A percentile compares a stretch with the other conserved stretches of the same genome.
Evolutionary conservation across 345 rosid species (phyloP).

Genomic region (Lumnitzera littorea): DNA sequence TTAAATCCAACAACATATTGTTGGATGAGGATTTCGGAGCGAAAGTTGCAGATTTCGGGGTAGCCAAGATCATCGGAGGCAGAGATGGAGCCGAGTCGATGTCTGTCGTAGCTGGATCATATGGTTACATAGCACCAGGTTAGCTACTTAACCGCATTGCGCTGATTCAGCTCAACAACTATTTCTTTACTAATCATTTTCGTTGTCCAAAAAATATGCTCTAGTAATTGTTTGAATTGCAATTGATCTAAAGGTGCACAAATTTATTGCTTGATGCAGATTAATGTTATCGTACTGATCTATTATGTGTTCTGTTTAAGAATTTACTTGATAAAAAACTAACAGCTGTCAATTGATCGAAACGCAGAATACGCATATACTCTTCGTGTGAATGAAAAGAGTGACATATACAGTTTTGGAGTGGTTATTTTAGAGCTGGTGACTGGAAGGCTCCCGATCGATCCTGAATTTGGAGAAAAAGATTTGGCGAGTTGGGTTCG

Average conservation of each 20-base stretch:
- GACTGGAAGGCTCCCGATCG: conserved; percentile 63
- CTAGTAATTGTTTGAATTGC: background rate
- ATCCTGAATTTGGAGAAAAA: conserved; percentile 71
- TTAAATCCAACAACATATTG: conserved; percentile 81
- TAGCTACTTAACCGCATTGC: conserved; percentile 7
- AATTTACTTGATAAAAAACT: no score
- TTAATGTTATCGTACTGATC: no score
- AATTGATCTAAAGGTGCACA: no score
- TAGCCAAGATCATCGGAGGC: conserved; percentile 59
- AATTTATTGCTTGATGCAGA: no score
- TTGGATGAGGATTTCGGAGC: conserved; percentile 67
- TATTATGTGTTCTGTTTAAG: no score
- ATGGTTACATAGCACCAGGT: conserved; percentile 98
- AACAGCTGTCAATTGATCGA: background rate
- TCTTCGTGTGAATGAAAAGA: conserved; percentile 85
- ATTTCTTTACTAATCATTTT: background rate
- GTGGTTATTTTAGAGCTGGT: conserved; percentile 77
- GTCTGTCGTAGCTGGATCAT: conserved; percentile 88
- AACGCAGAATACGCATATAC: conserved; percentile 81
- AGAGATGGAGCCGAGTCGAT: conserved; percentile 50
- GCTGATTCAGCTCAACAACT: background rate
- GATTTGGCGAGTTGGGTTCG: conserved; percentile 75
- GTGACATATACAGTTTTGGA: conserved; percentile 89
- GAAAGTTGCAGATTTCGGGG: conserved; percentile 85
- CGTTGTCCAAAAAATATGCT: background rate